Evolutionary conservation across 2,329 filamentous ascomycete species (phyloP), one percentile per base, ranked within the genome.

Genomic region (Allantophomopsis lycopodina): DNA sequence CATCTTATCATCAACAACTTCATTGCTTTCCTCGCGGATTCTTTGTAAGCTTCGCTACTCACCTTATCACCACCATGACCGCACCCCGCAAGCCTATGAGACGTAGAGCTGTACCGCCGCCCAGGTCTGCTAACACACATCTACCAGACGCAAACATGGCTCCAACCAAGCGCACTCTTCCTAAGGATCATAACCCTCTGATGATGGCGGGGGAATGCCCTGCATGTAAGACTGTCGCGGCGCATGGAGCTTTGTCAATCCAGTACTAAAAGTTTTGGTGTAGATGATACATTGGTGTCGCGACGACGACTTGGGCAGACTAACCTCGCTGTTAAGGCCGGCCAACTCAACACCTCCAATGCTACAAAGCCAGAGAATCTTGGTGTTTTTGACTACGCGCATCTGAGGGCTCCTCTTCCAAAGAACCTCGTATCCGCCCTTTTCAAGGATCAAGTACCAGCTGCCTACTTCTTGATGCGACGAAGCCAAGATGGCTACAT

Each of bases 391-490:
- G 91, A 96, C 61, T 98, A 98, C 60, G 89, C 88, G 48, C 91
- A 98, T 58, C 71, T 98, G 37, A 83, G 89, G 55, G 89, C 88
- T 44, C 89, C 91, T 12, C 66, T 98, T 36, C 91, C 91, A 37
- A 91, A 88, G 61, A 87, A 91, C 47, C 79, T 96, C 50, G 76
- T 79, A 20, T 94, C 88, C 5, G 91, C 91, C 55, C 93, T 98
- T 53, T 96, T 96, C 67, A 81, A 84, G 54, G 80, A 79, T 43
- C 79, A 79, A 56, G 60, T 63, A 8, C 89, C 91, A 5, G 86
- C 86, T 58, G 91, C 85, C 50, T 98, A 98, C 63, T 98, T 96
- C 60, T 66, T 98, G 51, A 98, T 98, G 84, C 79, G 85, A 61
- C 80, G 84, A 51, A 89, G 84, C 61, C 76, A 76, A 55, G 85